A percentile compares a stretch with the other conserved stretches of the same genome.
These are phyloP conservation scores for Fistulinella prunicolor DNA, from an alignment of 768 basidiomycete species.

Conservation along the genomic window DNA sequence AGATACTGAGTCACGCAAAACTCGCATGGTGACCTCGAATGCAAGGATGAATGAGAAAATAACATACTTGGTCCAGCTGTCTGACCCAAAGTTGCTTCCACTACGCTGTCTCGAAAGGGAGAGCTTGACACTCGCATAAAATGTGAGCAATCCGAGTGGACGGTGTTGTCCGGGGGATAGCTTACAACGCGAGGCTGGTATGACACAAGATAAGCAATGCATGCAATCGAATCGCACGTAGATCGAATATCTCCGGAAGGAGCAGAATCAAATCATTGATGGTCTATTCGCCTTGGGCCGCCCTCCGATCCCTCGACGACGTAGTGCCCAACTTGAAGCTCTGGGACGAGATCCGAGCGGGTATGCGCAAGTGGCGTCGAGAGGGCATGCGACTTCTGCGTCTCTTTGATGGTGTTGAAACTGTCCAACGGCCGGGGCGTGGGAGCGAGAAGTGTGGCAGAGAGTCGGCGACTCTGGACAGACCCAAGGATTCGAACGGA, in stretches of 20 bases:
- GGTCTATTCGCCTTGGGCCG: conserved; percentile 80
- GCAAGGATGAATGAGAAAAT: neutral
- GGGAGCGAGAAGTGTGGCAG: conserved; percentile 48
- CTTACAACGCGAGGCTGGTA: conserved; percentile 38
- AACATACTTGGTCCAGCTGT: conserved; percentile 67
- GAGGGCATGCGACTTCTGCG: conserved; percentile 47
- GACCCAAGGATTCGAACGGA: too few relatives aligned
- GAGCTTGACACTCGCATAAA: conserved; percentile 83
- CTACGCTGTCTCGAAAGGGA: conserved; percentile 77
- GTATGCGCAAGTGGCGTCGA: conserved; percentile 61
- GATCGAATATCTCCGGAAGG: conserved; percentile 82
- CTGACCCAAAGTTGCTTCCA: conserved; percentile 63
- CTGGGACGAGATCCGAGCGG: conserved; percentile 71
- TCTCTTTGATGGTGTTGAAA: conserved; percentile 37
- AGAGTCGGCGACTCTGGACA: too few relatives aligned
- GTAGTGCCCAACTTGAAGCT: conserved; percentile 82
- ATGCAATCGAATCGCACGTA: conserved; percentile 35
- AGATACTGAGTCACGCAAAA: too few relatives aligned
- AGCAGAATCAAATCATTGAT: conserved; percentile 79
- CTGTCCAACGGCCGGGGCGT: conserved; percentile 23
- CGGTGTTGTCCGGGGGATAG: conserved; percentile 79
- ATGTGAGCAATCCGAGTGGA: conserved; percentile 84
- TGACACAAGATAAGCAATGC: too few relatives aligned
- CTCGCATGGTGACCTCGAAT: too few relatives aligned
- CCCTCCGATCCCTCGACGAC: conserved; percentile 79